phyloP scores from a whole-genome alignment of 768 basidiomycete species.

The Lactifluus subvellereus region DNA sequence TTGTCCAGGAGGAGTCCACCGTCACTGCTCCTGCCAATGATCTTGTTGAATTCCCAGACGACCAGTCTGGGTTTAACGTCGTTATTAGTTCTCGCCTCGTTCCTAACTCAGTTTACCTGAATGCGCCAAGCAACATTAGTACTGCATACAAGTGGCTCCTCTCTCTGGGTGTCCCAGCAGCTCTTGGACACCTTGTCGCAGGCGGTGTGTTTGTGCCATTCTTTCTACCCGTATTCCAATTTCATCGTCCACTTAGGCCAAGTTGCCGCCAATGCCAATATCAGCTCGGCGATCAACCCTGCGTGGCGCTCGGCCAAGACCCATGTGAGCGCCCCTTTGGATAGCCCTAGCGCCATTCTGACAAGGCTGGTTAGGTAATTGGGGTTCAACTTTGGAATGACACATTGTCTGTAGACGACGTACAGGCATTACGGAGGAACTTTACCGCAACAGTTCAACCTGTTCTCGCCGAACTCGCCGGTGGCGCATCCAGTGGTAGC shows the following conservation, averaged over 20 bases:
- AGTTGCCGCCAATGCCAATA: too few relatives aligned
- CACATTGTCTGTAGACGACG: too few relatives aligned
- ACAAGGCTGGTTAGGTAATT: neutral
- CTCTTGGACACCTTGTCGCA: too few relatives aligned
- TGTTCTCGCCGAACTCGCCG: too few relatives aligned
- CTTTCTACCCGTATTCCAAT: too few relatives aligned
- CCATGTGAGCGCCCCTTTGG: conserved; percentile 27
- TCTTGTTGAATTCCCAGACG: conserved; percentile 10
- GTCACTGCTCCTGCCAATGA: conserved; percentile 4
- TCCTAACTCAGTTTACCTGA: neutral
- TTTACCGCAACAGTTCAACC: too few relatives aligned
- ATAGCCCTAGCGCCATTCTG: neutral
- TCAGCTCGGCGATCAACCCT: too few relatives aligned
- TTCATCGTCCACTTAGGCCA: too few relatives aligned
- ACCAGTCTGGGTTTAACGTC: conserved; percentile 9
- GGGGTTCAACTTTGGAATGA: too few relatives aligned
- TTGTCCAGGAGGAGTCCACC: neutral
- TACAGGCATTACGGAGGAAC: too few relatives aligned
- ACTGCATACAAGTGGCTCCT: conserved; percentile 10
- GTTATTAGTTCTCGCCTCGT: conserved; percentile 19
- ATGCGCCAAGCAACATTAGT: conserved; percentile 8
- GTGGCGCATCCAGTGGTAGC: too few relatives aligned
- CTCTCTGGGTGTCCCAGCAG: neutral
- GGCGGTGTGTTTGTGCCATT: too few relatives aligned
- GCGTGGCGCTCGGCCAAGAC: conserved; percentile 28